Evolutionary conservation across 306 rosid species (phyloP), one percentile per base, ranked within the genome.

Genomic region (Prunus salicina): DNA sequence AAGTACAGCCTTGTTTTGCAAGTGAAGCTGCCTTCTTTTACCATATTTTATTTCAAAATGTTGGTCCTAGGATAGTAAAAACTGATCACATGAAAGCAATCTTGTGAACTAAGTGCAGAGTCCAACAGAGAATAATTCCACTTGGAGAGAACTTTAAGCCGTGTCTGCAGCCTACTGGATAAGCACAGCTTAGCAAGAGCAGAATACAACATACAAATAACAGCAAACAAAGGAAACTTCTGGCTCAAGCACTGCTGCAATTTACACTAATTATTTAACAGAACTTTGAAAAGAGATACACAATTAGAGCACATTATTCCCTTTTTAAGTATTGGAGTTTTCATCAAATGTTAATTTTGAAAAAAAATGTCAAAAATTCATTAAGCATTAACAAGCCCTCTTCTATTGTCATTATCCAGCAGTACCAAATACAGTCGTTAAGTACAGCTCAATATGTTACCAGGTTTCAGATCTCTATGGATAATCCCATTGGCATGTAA

Each of bases 381-480:
- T 52, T 7, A 78, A 32, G 58, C 3, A 43, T 27, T 62, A 32
- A 64, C 69, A 64, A 30, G n/a, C 30, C 64, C 28, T 14, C 30
- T 49, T 53, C 18, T 4, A 60, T 3, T 55, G 3, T 24, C 49
- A 68, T 58, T 25, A 81, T 55, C 71, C 53, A 69, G 57, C 53
- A 73, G 46, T 43, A 80, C 34, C 45, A 62, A 66, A 50, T 52
- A 45, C 50, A 53, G 60, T 16, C 57, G 64, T 7, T 5, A 72
- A 80, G 60, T 4, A 57, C 65, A 62, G 58, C 74, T 55, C 64
- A 74, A 78, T 41, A 34, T 13, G 47, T 77, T 90, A 95, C 97
- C 97, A 72, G 99, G 99, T 85, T 95, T 95, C 34, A 95, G 84
- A 86, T 95, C 99, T 89, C 99, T 90, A 65, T 95, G 97, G 68